Percentiles rank a stretch among this genome's conserved stretches.
phyloP scores from a whole-genome alignment of 176 grass and related monocot species.

The Luzula sylvatica region DNA sequence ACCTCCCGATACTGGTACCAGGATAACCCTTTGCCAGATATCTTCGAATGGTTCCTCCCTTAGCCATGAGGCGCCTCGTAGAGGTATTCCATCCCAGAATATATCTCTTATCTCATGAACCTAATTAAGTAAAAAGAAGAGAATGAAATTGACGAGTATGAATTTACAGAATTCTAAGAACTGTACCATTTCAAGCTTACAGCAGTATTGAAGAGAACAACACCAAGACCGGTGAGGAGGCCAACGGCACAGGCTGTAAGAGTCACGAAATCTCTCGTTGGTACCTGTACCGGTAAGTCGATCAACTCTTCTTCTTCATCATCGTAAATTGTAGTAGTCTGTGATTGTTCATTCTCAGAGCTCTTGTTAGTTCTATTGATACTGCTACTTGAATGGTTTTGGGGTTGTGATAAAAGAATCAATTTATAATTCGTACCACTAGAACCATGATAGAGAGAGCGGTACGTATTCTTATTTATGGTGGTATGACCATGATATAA shows the following conservation, averaged over 20 bases:
- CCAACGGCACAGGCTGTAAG: conserved; percentile 78
- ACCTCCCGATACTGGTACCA: conserved; percentile 61
- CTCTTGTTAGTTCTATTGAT: no score
- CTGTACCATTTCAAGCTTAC: conserved; percentile 13
- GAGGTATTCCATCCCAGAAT: conserved; percentile 71
- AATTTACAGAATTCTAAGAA: conserved; percentile 7
- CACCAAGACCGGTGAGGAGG: conserved; percentile 64
- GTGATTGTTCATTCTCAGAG: no score
- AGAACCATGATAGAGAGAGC: no score
- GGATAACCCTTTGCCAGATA: conserved; percentile 69
- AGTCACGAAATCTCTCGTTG: conserved; percentile 46
- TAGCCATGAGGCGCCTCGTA: conserved; percentile 62
- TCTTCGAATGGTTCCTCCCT: conserved; percentile 58
- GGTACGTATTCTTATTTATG: no score
- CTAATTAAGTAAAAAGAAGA: conserved; percentile 24
- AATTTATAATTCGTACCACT: no score
- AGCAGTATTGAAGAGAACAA: conserved; percentile 78
- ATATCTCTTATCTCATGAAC: conserved; percentile 81
- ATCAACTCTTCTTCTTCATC: neutral
- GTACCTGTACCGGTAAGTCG: neutral
- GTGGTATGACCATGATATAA: no score
- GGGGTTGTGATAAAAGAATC: no score
- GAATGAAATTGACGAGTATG: neutral
- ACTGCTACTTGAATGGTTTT: no score
- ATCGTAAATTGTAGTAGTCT: neutral